Evolutionary conservation across 345 rosid genomes (phyloP).

Genomic region (Salix caprea): DNA sequence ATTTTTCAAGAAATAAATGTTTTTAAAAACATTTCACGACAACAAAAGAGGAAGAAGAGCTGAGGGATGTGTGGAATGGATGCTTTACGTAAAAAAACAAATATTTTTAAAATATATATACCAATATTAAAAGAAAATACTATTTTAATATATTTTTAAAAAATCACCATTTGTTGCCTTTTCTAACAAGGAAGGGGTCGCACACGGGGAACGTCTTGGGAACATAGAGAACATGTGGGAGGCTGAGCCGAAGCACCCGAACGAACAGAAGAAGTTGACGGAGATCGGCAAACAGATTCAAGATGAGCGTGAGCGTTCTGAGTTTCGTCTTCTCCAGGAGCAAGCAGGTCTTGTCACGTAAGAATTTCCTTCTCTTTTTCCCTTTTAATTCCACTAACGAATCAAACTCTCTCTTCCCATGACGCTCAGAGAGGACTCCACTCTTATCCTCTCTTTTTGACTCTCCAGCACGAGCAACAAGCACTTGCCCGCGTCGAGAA

Average conservation of each 20-base stretch:
- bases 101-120: too few species aligned
- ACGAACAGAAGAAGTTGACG: conserved; percentile 90
- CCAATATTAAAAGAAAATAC: too few species aligned
- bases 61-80: too few species aligned
- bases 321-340: conserved; percentile 89
- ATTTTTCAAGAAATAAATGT: too few species aligned
- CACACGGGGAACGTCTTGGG: conserved; percentile 87
- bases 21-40: too few species aligned
- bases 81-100: too few species aligned
- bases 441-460: conserved; percentile 85
- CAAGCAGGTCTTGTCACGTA: conserved; percentile 92
- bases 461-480: conserved; percentile 92
- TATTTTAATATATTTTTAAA: too few species aligned
- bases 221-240: conserved; percentile 98
- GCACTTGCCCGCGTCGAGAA: conserved; percentile 90
- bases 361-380: conserved; percentile 14
- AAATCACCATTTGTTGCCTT: conserved; percentile 16
- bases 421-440: conserved; percentile 95
- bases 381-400: neutral
- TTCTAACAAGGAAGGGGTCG: conserved; percentile 99
- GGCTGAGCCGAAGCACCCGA: conserved; percentile 97
- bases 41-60: too few species aligned
- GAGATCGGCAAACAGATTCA: conserved; percentile 92
- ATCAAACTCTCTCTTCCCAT: conserved; percentile 46
- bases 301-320: conserved; percentile 83